A percentile compares a stretch with the other conserved stretches of the same genome.
These are phyloP conservation scores for Anisodus acutangulus DNA, from an alignment of 257 asterid species.

Conservation along the genomic window DNA sequence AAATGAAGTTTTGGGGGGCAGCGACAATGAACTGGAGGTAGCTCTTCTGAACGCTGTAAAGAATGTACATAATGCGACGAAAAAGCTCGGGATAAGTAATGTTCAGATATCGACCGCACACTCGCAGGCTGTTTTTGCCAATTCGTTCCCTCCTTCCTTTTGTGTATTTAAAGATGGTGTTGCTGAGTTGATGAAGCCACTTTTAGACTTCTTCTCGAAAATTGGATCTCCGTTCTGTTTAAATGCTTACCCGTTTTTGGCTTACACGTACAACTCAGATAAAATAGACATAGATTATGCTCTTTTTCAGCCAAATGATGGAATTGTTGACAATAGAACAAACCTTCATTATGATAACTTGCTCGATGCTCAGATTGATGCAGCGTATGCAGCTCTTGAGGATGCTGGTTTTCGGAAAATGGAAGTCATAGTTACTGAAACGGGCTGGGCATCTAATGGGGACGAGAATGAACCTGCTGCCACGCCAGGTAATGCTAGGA, in stretches of 20 bases:
- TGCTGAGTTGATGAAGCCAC: slow-evolving; percentile 80
- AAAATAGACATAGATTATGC: slow-evolving; percentile 85
- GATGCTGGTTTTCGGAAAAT: slow-evolving; percentile 70
- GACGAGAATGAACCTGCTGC: slow-evolving; percentile 90
- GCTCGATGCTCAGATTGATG: slow-evolving; percentile 97
- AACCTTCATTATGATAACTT: slow-evolving; percentile 82
- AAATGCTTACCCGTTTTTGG: slow-evolving; percentile 93
- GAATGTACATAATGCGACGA: slow-evolving; percentile 78
- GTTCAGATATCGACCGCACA: slow-evolving; percentile 87
- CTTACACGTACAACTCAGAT: slow-evolving; percentile 65
- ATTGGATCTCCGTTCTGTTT: slow-evolving; percentile 90
- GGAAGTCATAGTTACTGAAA: slow-evolving; percentile 93
- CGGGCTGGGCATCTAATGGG: slow-evolving; percentile 99
- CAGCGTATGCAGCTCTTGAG: slow-evolving; percentile 90
- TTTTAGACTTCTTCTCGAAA: slow-evolving; percentile 71
- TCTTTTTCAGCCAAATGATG: slow-evolving; percentile 71
- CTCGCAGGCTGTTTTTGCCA: slow-evolving; percentile 68
- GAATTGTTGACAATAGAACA: slow-evolving; percentile 67
- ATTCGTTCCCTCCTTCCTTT: slow-evolving; percentile 93
- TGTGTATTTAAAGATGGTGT: slow-evolving; percentile 71
- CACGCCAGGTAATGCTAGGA: slow-evolving; percentile 71
- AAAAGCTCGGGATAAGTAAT: slow-evolving; percentile 55
- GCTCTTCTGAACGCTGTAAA: slow-evolving; percentile 72
- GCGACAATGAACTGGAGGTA: slow-evolving; percentile 53
- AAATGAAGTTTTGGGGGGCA: slow-evolving; percentile 73